Base-by-base conservation (phyloP, 179 eudicot genomes). In the Corrigiola litoralis region DNA sequence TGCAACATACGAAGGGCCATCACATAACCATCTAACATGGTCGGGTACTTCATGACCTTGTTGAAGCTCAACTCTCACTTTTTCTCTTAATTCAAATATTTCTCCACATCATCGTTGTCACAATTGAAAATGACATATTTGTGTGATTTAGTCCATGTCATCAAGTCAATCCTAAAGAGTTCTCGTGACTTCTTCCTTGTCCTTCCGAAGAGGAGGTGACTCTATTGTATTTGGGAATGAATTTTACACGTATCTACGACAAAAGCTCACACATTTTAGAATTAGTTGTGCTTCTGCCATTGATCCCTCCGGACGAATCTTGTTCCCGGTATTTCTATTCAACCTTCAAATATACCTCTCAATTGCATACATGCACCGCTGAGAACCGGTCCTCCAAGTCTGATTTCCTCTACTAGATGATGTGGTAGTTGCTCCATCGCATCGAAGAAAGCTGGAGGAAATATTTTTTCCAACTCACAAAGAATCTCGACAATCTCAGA, bases 361-460 rank as follows among this genome's bases (percentile, higher is more conserved):
- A 11, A 33, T 20, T 0, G 47, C 16, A 32, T 41, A 70, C 68
- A 70, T 70, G 56, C 60, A 69, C 3, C 20, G 32, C 10, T 7
- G 7, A 29, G 42, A 4, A 69, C 38, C 14, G 52, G 66, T 2
- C 66, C 51, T 1, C 6, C 38, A 52, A 63, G 67, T 32, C 42
- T 70, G 4, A 33, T 47, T 41, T 72, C 56, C 0, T 50, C 29
- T 1, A 45, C 74, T 21, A 77, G 48, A 38, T 77, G 70, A 44
- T 57, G 12, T 3, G 61, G 57, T 9, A 67, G 37, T 9, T 71
- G 80, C 4, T 55, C 77, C 79, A 75, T 70, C 4, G 61, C 16
- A 5, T 66, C 42, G 49, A 75, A 75, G 31, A 75, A 66, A 13
- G 48, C n/a, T 0, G 55, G 65, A 0, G 49, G 53, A 24, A 71